Evolutionary conservation across 495 filamentous ascomycete genomes (phyloP), one percentile per base, ranked within the genome.

Genomic region (Podospora conica): DNA sequence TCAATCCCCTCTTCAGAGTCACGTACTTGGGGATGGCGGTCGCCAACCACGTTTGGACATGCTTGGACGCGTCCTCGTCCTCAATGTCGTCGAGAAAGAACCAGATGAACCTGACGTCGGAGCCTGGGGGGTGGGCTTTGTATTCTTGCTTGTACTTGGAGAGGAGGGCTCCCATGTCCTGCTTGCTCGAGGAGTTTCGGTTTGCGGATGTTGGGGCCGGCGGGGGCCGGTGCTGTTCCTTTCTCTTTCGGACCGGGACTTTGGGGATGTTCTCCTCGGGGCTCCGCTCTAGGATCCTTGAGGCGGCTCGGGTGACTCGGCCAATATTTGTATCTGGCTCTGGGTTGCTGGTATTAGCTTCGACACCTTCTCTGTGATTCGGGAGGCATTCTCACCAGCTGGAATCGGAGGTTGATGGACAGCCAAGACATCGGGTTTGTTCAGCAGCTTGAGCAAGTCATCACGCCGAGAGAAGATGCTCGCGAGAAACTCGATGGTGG

Each of bases 21-120:
- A 74, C 63, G 28, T 65, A 29, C 10, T 68, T 53, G 4, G 74
- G 67, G 3, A 73, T 48, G 9, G 63, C 18, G 0, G 23, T 18
- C 1, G 55, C 55, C 21, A 76, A 64, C 9, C 66, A 70, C 58
- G 66, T 61, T 27, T 76, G 74, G 15, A 76, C 53, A 57, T 74
- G 69, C 9, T 53, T 65, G 9, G 71, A 69, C 28, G 68, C 54
- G 15, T 63, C 67, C 2, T 56, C 22, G 33, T 64, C 55, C 22
- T 69, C 57, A 22, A 76, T 71, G 27, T 61, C 60, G 58, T 56
- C 60, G 21, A 76, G 31, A 53, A 76, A 74, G 20, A 63, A 53
- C 72, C 69, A 73, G 24, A 76, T 71, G 21, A 73, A 73, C 0
- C 20, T 25, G 3, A 60, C 63, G n/a, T 76, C 72, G 10, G 68